Base-by-base conservation (phyloP, 1,284 basidiomycete species). In the Leucoagaricus sp. region DNA sequence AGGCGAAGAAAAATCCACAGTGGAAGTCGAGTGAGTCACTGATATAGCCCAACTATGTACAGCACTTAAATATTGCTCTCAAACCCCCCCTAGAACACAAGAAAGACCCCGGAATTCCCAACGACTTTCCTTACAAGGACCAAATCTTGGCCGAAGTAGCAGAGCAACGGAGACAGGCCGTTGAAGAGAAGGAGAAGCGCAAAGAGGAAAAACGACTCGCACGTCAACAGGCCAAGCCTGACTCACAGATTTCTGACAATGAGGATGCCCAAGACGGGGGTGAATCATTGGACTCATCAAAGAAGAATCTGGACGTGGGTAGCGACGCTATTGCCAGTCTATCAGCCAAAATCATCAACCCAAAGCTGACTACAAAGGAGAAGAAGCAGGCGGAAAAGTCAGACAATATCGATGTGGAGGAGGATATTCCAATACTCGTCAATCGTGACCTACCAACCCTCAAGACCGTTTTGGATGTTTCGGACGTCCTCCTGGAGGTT, bases 51-150 rank as follows among this genome's bases (percentile, higher is more conserved):
- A 36, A 5, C 4, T 5, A 46, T 31, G 13, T 23, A 23, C 9
- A 17, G 2, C 8, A 19, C 4, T 10, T 17, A n/a, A 33, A 7
- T 23, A 34, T 33, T 26, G 42, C 7, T 46, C 36, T 38, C 40
- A 26, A 26, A 2, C 6, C 25, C 12, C 25, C 21, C 7, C 49
- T 33, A 56, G 54, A 51, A 17, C 61, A 82, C 82, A 86, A 82
- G 70, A 93, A 81, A 71, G 96, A 99, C 70, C 93, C 91, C 25
- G 97, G 97, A 47, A 96, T 99, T 60, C 96, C 96, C n/a, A 97
- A 92, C 75, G 89, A 87, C 60, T 97, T 96, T 77, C 96, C 96
- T 3, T 97, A 91, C 83, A 99, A 98, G 78, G 96, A 98, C 69
- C 89, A 96, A 74, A 89, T 99, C 58, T 80, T 99, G 41, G 94